These are phyloP conservation scores for Sphaerulina populicola DNA, from an alignment of 2,329 filamentous ascomycete genomes.

Conservation along the genomic window DNA sequence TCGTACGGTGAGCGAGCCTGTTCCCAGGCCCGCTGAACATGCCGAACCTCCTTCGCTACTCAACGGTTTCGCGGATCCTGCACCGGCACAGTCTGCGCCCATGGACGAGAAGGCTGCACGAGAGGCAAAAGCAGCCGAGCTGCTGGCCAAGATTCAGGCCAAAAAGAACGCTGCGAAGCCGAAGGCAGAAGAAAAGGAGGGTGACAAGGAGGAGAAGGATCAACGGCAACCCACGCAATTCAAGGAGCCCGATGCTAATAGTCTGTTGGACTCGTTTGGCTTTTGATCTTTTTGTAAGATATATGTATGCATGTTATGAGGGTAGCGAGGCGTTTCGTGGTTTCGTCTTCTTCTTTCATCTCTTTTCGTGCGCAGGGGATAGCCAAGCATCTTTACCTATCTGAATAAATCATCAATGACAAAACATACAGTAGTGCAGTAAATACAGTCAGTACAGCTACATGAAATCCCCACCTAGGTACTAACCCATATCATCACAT, in stretches of 20 bases:
- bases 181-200: slow-evolving; percentile 16
- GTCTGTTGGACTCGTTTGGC: slow-evolving; percentile 85
- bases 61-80: slow-evolving; percentile 19
- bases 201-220: slow-evolving; percentile 32
- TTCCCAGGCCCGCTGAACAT: neutral
- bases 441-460: no score
- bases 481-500: no score
- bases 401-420: no score
- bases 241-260: slow-evolving; percentile 83
- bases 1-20: slow-evolving; percentile 14
- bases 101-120: slow-evolving; percentile 24
- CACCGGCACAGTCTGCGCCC: slow-evolving; percentile 8
- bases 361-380: no score
- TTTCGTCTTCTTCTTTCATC: no score
- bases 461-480: no score
- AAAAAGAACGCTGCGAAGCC: slow-evolving; percentile 29
- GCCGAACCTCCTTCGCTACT: slow-evolving; percentile 19
- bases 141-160: slow-evolving; percentile 38
- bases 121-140: slow-evolving; percentile 28
- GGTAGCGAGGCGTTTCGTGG: neutral
- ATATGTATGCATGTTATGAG: neutral
- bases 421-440: no score
- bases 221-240: slow-evolving; percentile 68
- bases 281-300: slow-evolving; percentile 47
- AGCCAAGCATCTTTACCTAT: no score